These are phyloP conservation scores for Malassezia furfur DNA, from an alignment of 1,284 basidiomycete species.

Conservation along the genomic window DNA sequence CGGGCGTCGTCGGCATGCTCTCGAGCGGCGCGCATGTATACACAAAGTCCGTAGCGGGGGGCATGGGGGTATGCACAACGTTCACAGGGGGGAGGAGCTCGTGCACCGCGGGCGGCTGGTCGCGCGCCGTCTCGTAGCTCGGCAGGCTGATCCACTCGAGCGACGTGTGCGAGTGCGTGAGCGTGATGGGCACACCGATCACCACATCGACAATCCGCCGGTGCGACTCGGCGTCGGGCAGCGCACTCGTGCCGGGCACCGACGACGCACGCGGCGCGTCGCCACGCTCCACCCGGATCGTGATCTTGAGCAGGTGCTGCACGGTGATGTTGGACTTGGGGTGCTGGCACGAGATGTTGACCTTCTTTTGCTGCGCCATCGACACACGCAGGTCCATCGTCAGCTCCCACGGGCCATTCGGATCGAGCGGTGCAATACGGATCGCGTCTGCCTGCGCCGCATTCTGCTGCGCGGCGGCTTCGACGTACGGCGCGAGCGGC, in stretches of 20 bases:
- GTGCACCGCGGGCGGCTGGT: conserved; percentile 1
- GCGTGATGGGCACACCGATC: conserved; percentile 67
- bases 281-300: conserved; percentile 65
- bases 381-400: conserved; percentile 43
- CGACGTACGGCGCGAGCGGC: conserved; percentile 49
- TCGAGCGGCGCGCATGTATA: neutral
- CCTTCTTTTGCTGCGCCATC: conserved; percentile 46
- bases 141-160: conserved; percentile 40
- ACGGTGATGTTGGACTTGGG: conserved; percentile 69
- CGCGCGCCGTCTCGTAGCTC: conserved; percentile 26
- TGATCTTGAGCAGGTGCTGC: conserved; percentile 69
- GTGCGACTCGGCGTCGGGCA: conserved; percentile 8
- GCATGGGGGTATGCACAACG: neutral
- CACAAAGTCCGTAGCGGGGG: conserved; percentile 2
- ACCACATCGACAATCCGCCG: conserved; percentile 68
- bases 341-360: conserved; percentile 77
- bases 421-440: conserved; percentile 52
- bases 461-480: conserved; percentile 28
- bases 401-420: conserved; percentile 56
- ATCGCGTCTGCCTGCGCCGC: conserved; percentile 38
- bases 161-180: conserved; percentile 36
- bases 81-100: neutral
- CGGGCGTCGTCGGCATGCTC: neutral
- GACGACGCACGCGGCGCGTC: conserved; percentile 1
- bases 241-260: conserved; percentile 4